Evolutionary conservation across 1,284 basidiomycete genomes (phyloP).

Genomic region (Trichosporon asahii): DNA sequence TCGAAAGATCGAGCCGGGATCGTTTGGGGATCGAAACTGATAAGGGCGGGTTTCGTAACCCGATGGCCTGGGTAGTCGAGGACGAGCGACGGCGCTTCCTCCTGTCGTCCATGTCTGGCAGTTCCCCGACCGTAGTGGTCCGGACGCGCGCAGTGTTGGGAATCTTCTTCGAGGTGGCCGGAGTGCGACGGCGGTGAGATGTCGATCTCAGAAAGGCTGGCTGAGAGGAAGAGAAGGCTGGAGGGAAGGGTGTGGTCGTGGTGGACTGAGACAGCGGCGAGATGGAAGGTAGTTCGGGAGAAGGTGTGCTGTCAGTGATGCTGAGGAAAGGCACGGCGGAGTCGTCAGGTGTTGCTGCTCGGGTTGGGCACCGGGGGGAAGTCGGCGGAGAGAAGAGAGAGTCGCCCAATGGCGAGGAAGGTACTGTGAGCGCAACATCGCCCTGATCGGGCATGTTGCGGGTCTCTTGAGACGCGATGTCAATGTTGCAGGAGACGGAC

Average conservation of each 20-base stretch:
- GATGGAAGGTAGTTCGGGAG: neutral
- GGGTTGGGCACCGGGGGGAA: neutral
- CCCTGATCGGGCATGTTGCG: no score
- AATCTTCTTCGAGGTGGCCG: neutral
- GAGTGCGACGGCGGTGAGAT: neutral
- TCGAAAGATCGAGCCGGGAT: neutral
- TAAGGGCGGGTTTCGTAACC: neutral
- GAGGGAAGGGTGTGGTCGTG: neutral
- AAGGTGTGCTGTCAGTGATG: neutral
- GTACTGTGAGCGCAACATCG: no score
- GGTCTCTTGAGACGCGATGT: no score
- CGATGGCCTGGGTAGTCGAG: neutral
- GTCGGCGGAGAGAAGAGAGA: neutral
- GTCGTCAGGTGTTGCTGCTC: neutral
- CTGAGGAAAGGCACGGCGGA: neutral
- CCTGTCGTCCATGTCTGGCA: neutral
- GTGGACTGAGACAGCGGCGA: neutral
- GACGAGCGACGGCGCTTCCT: neutral
- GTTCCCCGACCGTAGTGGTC: neutral
- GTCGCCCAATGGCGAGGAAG: neutral
- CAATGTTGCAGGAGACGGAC: no score
- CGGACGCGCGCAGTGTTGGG: neutral
- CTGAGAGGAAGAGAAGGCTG: neutral
- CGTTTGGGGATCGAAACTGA: neutral
- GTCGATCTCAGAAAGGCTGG: neutral